These are phyloP conservation scores for Dothideomycetidae sp. DNA, from an alignment of 2,329 filamentous ascomycete genomes.

Conservation along the genomic window DNA sequence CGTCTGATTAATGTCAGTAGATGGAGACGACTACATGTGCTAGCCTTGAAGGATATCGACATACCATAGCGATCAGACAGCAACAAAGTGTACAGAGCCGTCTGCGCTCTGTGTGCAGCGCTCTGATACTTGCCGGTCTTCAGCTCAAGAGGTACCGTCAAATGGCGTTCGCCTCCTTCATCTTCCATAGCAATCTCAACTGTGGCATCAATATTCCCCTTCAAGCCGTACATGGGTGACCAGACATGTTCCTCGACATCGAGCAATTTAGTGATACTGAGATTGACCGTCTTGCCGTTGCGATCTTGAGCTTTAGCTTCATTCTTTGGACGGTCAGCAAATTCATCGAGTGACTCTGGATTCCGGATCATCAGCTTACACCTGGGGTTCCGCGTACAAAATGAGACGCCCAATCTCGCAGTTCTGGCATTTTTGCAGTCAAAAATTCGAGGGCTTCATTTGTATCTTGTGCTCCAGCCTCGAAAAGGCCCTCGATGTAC, in stretches of 20 bases:
- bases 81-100: conserved; percentile 81
- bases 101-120: conserved; percentile 78
- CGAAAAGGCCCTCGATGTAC: conserved; percentile 80
- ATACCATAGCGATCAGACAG: conserved; percentile 77
- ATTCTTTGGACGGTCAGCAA: conserved; percentile 9
- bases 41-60: conserved; percentile 3
- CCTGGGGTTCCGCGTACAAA: conserved; percentile 63
- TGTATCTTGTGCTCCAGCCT: conserved; percentile 57
- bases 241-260: conserved; percentile 97
- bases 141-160: conserved; percentile 86
- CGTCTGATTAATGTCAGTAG: conserved; percentile 37
- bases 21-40: too few species aligned
- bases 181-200: conserved; percentile 76
- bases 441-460: conserved; percentile 65
- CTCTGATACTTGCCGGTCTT: conserved; percentile 78
- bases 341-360: not conserved
- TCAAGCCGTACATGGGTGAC: conserved; percentile 94
- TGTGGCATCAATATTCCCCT: conserved; percentile 95
- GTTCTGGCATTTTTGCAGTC: conserved; percentile 64
- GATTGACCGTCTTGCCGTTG: conserved; percentile 58
- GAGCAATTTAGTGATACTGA: conserved; percentile 85
- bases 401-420: conserved; percentile 68
- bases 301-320: conserved; percentile 50
- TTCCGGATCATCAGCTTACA: conserved; percentile 29
- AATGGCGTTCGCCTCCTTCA: conserved; percentile 44